Percentiles rank a stretch among this genome's conserved stretches.
Conservation (phyloP, 768 basidiomycete species). For the Ramaria rubella region DNA sequence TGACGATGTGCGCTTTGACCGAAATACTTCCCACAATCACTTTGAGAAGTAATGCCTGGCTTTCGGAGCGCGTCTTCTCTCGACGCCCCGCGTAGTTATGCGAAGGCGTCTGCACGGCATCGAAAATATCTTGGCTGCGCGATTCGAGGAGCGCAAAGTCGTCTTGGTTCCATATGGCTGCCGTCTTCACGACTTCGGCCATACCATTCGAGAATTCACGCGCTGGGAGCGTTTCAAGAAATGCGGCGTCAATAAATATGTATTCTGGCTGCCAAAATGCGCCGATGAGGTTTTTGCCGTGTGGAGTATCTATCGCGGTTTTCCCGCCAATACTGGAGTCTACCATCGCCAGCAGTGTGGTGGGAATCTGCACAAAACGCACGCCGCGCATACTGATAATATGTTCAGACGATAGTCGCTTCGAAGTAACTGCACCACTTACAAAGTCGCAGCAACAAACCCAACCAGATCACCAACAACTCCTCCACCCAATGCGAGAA, state of each 20-base stretch:
- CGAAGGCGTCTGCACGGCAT: conserved; percentile 74
- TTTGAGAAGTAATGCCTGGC: conserved; percentile 80
- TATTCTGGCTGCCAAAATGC: conserved; percentile 98
- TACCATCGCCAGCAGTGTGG: conserved; percentile 96
- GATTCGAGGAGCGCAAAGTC: conserved; percentile 89
- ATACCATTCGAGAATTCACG: conserved; percentile 98
- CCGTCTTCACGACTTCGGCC: conserved; percentile 99
- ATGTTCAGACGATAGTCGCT: not conserved
- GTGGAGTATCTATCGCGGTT: conserved; percentile 98
- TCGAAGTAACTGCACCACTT: conserved; percentile 27
- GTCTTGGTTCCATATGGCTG: conserved; percentile 94
- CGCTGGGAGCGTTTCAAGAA: conserved; percentile 86
- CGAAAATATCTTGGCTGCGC: conserved; percentile 72
- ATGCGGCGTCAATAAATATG: conserved; percentile 95
- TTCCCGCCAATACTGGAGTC: conserved; percentile 97
- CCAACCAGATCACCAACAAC: conserved; percentile 97
- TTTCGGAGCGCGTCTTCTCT: conserved; percentile 58
- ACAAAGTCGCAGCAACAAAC: conserved; percentile 97
- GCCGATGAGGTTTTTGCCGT: conserved; percentile 97
- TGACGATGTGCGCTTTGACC: conserved; percentile 96
- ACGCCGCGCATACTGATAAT: conserved; percentile 89
- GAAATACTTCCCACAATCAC: conserved; percentile 91
- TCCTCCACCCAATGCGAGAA: conserved; percentile 92
- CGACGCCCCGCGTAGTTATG: conserved; percentile 48
- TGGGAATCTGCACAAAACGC: conserved; percentile 92